Conservation (phyloP, 2,329 filamentous ascomycete genomes). For the Aspergillus alliaceus region DNA sequence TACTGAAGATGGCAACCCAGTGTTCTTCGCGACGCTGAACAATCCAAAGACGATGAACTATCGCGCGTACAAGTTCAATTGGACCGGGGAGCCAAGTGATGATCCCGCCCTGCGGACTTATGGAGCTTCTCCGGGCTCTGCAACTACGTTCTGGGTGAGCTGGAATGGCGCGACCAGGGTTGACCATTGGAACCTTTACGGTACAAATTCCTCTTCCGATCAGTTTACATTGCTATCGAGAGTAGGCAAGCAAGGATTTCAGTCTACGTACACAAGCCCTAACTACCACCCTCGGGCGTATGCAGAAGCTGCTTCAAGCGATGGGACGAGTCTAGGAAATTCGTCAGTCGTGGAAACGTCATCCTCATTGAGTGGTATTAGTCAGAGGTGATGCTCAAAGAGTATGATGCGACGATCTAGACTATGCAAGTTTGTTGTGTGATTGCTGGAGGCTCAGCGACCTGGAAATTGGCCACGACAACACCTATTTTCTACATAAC, state of each 20-base stretch:
- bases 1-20: conserved; percentile 34
- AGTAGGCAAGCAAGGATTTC: conserved; percentile 37
- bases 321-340: not conserved
- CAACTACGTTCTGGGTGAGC: conserved; percentile 38
- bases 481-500: no score
- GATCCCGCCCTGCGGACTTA: conserved; percentile 42
- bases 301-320: conserved; percentile 32
- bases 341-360: not conserved
- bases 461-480: no score
- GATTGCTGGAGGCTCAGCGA: no score
- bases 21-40: conserved; percentile 39
- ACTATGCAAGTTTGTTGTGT: no score
- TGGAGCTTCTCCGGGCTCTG: conserved; percentile 22
- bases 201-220: conserved; percentile 28
- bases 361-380: not conserved
- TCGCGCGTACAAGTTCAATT: conserved; percentile 43
- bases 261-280: conserved; percentile 34
- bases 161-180: conserved; percentile 44
- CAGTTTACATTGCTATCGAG: conserved; percentile 30
- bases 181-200: conserved; percentile 37
- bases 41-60: conserved; percentile 40
- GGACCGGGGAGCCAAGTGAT: conserved; percentile 41
- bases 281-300: conserved; percentile 33
- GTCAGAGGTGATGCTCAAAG: no score
- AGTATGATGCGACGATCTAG: no score